A percentile compares a stretch with the other conserved stretches of the same genome.
Evolutionary conservation across 805 yeast genomes (phyloP).

Genomic region (Candida methanosorbosa): DNA sequence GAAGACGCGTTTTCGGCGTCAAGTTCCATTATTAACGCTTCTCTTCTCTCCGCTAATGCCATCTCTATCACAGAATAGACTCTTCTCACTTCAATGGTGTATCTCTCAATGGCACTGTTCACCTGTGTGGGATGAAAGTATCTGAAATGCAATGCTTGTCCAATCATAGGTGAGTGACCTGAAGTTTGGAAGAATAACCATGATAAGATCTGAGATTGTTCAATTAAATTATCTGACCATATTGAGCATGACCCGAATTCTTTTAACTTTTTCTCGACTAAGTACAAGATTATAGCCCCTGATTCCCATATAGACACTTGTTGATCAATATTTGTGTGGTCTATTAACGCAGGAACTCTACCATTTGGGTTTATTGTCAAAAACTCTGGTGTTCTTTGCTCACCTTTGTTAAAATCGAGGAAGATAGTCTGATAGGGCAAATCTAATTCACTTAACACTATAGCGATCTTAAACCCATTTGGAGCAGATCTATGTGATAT

Average conservation of each 20-base stretch:
- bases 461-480: slow-evolving; percentile 93
- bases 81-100: slow-evolving; percentile 85
- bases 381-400: slow-evolving; percentile 89
- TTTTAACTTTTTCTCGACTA: slow-evolving; percentile 58
- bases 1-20: slow-evolving; percentile 84
- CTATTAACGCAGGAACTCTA: slow-evolving; percentile 89
- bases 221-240: slow-evolving; percentile 72
- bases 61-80: slow-evolving; percentile 92
- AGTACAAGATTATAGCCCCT: slow-evolving; percentile 81
- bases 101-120: slow-evolving; percentile 83
- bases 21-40: slow-evolving; percentile 80
- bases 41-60: slow-evolving; percentile 90
- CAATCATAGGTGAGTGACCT: slow-evolving; percentile 98
- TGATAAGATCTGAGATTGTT: slow-evolving; percentile 75
- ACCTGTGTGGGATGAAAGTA: slow-evolving; percentile 83
- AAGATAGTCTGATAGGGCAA: slow-evolving; percentile 73
- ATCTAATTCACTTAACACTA: slow-evolving; percentile 75
- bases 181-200: slow-evolving; percentile 95
- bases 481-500: slow-evolving; percentile 86
- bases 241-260: slow-evolving; percentile 63
- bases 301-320: slow-evolving; percentile 89
- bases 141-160: slow-evolving; percentile 91
- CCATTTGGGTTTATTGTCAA: slow-evolving; percentile 94
- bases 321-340: slow-evolving; percentile 57
- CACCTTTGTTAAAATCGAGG: slow-evolving; percentile 80